Evolutionary conservation across 2,329 filamentous ascomycete genomes (phyloP).

Genomic region (Cladosporium velox): DNA sequence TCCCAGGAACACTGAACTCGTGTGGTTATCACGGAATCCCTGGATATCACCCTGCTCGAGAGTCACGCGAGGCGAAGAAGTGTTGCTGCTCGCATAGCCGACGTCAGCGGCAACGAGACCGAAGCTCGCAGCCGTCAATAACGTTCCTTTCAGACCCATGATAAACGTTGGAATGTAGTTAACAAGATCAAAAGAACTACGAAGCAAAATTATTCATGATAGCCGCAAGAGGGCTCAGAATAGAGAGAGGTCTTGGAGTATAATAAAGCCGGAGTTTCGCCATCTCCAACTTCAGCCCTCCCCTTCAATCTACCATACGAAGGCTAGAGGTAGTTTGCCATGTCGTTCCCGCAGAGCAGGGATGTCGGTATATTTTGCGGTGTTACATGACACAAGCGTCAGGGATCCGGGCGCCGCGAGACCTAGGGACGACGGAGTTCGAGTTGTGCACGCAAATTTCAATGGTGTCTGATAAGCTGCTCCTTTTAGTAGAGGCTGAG

Average conservation of each 20-base stretch:
- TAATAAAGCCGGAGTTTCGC: not conserved
- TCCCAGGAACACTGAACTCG: slow-evolving; percentile 41
- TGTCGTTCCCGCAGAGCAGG: not conserved
- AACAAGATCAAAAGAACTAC: not conserved
- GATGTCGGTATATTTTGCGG: not conserved
- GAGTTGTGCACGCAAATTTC: not conserved
- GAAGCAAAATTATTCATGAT: not conserved
- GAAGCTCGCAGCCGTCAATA: not conserved
- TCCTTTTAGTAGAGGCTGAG: not conserved
- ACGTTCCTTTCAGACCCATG: not conserved
- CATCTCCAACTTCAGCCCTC: not conserved
- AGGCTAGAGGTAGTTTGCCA: slow-evolving; percentile 2
- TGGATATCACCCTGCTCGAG: slow-evolving; percentile 19
- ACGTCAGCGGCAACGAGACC: not conserved
- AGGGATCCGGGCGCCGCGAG: not conserved
- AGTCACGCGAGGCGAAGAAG: not conserved
- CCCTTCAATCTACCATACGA: not conserved
- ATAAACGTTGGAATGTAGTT: not conserved
- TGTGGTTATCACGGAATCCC: slow-evolving; percentile 22
- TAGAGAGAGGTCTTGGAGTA: not conserved
- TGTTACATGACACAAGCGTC: not conserved
- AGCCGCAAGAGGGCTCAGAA: not conserved
- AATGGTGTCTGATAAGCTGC: not conserved
- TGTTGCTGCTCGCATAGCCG: not conserved
- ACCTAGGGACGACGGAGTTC: not conserved